Evolutionary conservation across 805 yeast species (phyloP).

Genomic region (Ogataea trehalophila): DNA sequence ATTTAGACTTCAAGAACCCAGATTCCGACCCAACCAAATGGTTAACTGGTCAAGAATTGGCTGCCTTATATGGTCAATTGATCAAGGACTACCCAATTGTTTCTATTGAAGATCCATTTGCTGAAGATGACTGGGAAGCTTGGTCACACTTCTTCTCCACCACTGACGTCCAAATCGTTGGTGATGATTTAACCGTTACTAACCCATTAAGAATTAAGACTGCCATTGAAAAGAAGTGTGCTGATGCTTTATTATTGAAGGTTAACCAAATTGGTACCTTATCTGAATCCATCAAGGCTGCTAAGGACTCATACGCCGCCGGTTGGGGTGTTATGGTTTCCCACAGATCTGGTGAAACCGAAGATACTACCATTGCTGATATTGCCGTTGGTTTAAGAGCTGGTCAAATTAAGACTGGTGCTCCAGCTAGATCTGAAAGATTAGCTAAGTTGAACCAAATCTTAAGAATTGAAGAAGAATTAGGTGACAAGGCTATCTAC

Average conservation of each 20-base stretch:
- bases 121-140: constrained; percentile 99
- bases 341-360: constrained; percentile 99
- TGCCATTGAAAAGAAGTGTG: constrained; percentile 95
- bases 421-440: constrained; percentile 99
- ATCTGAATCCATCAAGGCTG: constrained; percentile 95
- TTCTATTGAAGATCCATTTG: constrained; percentile 98
- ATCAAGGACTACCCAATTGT: constrained; percentile 93
- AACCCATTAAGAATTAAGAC: constrained; percentile 92
- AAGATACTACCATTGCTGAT: constrained; percentile 98
- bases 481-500: constrained; percentile 94
- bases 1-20: constrained; percentile 98
- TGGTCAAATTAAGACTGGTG: constrained; percentile 99
- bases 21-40: constrained; percentile 84
- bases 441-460: constrained; percentile 98
- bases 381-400: constrained; percentile 95
- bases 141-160: constrained; percentile 85
- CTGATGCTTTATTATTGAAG: constrained; percentile 91
- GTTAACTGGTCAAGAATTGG: constrained; percentile 85
- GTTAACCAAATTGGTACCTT: constrained; percentile 98
- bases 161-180: constrained; percentile 85
- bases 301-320: constrained; percentile 89
- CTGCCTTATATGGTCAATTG: constrained; percentile 75
- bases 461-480: constrained; percentile 97
- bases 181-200: constrained; percentile 98
- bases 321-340: constrained; percentile 99